These are phyloP conservation scores for Blastocystis sp. DNA, from an alignment of 352 stramenopile genomes.

Conservation along the genomic window DNA sequence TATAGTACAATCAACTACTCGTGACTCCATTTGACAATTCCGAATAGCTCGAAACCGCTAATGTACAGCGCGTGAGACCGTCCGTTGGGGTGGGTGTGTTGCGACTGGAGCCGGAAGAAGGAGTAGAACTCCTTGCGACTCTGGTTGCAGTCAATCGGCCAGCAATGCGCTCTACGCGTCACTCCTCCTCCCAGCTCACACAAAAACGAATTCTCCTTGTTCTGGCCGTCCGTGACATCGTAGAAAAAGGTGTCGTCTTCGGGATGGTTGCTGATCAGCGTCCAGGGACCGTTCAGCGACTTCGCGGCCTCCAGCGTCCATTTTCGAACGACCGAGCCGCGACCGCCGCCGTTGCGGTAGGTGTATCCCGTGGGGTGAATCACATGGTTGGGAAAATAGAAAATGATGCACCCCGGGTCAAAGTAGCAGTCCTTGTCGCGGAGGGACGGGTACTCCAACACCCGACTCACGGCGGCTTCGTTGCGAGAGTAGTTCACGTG, in stretches of 20 bases:
- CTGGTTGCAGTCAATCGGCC: slow-evolving; percentile 6
- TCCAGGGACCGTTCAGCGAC: slow-evolving; percentile 38
- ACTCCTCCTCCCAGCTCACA: not conserved
- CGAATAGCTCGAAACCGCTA: slow-evolving; percentile 65
- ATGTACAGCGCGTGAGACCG: slow-evolving; percentile 60
- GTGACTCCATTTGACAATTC: slow-evolving; percentile 38
- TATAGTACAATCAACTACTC: slow-evolving; percentile 50
- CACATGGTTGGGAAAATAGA: slow-evolving; percentile 65
- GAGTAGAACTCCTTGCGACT: slow-evolving; percentile 28
- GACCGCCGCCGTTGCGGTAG: slow-evolving; percentile 40
- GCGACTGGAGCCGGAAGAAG: slow-evolving; percentile 31
- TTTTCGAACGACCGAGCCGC: slow-evolving; percentile 32
- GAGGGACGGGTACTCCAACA: slow-evolving; percentile 36
- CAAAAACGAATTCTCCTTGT: slow-evolving; percentile 63
- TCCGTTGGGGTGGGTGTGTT: slow-evolving; percentile 40
- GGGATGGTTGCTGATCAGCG: slow-evolving; percentile 30
- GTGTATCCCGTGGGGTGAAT: slow-evolving; percentile 58
- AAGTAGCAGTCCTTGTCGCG: slow-evolving; percentile 66
- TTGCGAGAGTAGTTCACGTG: slow-evolving; percentile 65
- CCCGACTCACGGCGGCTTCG: slow-evolving; percentile 17
- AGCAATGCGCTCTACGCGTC: slow-evolving; percentile 45
- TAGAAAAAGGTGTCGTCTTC: slow-evolving; percentile 69
- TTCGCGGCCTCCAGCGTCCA: slow-evolving; percentile 29
- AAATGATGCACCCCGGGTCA: slow-evolving; percentile 64
- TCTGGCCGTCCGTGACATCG: slow-evolving; percentile 57